Base-by-base conservation (phyloP, 139 green algal species). In the Astrephomene gubernaculifera region DNA sequence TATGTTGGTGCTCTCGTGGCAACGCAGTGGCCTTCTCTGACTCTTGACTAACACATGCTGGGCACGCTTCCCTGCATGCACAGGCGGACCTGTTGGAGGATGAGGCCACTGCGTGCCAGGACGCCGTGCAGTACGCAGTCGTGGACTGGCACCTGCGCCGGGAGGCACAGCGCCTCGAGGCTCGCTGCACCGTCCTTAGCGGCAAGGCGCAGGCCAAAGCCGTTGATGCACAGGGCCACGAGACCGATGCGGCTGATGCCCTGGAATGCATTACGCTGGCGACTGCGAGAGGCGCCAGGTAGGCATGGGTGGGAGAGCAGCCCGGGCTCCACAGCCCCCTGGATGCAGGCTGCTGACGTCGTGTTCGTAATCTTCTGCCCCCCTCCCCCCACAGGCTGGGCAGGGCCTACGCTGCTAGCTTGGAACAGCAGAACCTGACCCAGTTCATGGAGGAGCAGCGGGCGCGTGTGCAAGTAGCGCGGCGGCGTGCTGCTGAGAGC, bases 81-180 rank as follows among this genome's bases (percentile, higher is more conserved):
- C 64, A 84, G 78, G 78, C 78, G 8, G 78, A 84, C 63, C 14
- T 74, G 31, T 27, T 84, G 63, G 78, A 84, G 7, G 63, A 84
- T 4, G 78, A 84, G 41, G 43, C 35, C 1, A 44, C 61, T 6
- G 78, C 64, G 2, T 84, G 78, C 43, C 78, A 69, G 22, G 78
- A 84, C 1, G 78, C 60, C 6, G n/a, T 84, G 8, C 78, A 84
- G 22, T 75, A 84, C 60, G 61, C 78, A 1, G 17, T 65, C 1
- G 41, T 75, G 24, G 78, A 84, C 33, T 64, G 43, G 63, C 78
- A 70, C 33, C 21, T n/a, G 21, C 78, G 78, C 24, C 78, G 43
- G n/a, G 43, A 84, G 63, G 31, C 64, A 31, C 67, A 65, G 19
- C 78, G 63, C 21, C 24, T 65, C 24, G 78, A 74, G 33, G 17